Base-by-base conservation (phyloP, 1,284 basidiomycete genomes). In the Ganoderma multipileum region DNA sequence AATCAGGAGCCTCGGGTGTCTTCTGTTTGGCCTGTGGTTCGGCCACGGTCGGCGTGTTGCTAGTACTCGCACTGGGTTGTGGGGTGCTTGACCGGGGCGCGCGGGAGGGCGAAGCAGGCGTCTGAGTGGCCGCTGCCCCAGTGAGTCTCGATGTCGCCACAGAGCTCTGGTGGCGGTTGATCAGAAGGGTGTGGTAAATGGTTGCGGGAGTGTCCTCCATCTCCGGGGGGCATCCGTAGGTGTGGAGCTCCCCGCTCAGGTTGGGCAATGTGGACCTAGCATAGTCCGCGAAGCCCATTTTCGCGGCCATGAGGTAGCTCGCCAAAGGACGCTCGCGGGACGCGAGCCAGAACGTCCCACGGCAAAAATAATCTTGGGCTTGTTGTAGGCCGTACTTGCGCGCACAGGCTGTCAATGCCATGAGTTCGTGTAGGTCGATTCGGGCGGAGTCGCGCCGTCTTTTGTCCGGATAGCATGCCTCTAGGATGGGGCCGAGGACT, bases 131-230 rank as follows among this genome's bases (percentile, higher is more conserved):
- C 12, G 42, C 30, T 18, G 55, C 52, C 5, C 62, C 62, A 23
- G 61, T 63, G 20, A 67, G 28, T 36, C 36, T 63, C 44, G 55
- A 63, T 5, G 62, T 57, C 18, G 66, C 54, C 3, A 47, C 57
- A 23, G 30, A 23, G 30, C 66, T 60, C 42, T 54, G 55, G 44
- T 57, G 61, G 18, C 62, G 66, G 18, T 67, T 67, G 38, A 67
- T 58, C 23, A 67, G 55, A n/a, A 67, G 66, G 1, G 54, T n/a
- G 23, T 67, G 66, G 38, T 67, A 67, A 14, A 63, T 38, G 14
- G 20, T 42, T 28, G 61, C 66, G 20, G 66, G 55, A 4, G 62
- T 60, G 26, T 36, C 36, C 57, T 67, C 66, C 66, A 67, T 67
- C 62, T 67, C 66, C 12, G 61, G 57, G 23, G 63, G 44, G 38